Conservation (phyloP, 345 rosid species). For the Eucalyptus coolabah region DNA sequence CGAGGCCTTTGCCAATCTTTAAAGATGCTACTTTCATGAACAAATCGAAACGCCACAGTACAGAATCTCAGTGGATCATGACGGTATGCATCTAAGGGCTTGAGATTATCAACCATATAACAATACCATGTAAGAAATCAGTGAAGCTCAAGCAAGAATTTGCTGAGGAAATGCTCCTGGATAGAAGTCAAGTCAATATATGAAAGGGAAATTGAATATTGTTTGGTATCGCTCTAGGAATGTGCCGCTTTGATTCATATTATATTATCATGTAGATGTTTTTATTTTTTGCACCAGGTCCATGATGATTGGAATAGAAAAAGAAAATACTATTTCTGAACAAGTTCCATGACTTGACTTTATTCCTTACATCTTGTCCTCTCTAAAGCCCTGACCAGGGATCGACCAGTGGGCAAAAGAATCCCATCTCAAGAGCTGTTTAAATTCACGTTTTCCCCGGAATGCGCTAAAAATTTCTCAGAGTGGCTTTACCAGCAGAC, state of each 20-base stretch:
- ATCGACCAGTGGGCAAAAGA: conserved; percentile 50
- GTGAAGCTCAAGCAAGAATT: no score
- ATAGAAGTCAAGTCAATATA: no score
- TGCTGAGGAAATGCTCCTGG: no score
- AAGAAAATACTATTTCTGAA: no score
- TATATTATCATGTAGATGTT: no score
- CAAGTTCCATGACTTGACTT: conserved; percentile 20
- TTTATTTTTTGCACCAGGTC: no score
- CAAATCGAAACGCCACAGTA: accelerated
- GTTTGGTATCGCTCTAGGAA: accelerated
- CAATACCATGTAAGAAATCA: no score
- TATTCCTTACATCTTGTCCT: conserved; percentile 20
- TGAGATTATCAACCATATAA: accelerated
- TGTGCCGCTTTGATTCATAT: no score
- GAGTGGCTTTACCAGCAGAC: conserved; percentile 67
- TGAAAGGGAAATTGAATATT: no score
- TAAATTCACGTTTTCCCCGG: conserved; percentile 47
- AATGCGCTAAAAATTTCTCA: conserved; percentile 56
- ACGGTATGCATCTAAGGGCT: no score
- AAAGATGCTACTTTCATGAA: accelerated
- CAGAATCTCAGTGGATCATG: accelerated
- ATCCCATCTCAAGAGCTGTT: conserved; percentile 57
- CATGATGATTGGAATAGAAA: no score
- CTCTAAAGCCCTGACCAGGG: conserved; percentile 31
- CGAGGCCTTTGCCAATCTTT: accelerated